phyloP scores from a whole-genome alignment of 148 eudicot genomes.

The Fagopyrum esculentum region DNA sequence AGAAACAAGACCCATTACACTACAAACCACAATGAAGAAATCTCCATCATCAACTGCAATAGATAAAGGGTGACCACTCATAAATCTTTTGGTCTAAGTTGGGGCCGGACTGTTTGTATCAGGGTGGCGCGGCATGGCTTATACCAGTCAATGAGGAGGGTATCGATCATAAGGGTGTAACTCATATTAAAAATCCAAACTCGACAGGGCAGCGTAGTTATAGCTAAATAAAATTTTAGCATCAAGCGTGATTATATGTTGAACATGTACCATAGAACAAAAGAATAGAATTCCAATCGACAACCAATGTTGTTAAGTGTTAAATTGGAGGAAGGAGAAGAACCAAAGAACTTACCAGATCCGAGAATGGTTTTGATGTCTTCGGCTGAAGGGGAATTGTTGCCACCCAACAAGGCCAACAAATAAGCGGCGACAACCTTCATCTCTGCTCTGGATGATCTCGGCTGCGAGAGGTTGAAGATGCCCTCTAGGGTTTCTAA shows the following conservation, averaged over 20 bases:
- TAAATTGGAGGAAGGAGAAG: neutral
- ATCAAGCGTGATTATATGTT: neutral
- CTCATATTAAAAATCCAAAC: neutral
- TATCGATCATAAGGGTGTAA: neutral
- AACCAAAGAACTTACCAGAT: conserved; percentile 17
- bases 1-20: neutral
- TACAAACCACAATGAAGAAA: neutral
- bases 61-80: neutral
- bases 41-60: neutral
- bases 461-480: neutral
- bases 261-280: neutral
- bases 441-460: conserved; percentile 19
- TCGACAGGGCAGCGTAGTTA: neutral
- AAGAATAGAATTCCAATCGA: neutral
- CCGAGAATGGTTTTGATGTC: conserved; percentile 30
- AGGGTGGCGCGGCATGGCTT: no score
- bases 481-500: conserved; percentile 5
- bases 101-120: no score
- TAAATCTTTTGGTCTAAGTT: neutral
- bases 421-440: conserved; percentile 38
- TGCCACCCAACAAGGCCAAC: conserved; percentile 39
- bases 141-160: no score
- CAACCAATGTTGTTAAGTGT: neutral
- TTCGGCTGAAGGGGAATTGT: conserved; percentile 22
- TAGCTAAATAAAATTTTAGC: neutral